Evolutionary conservation across 1,139 yeast species (phyloP), one percentile per base, ranked within the genome.

Genomic region (Taphrina populina): DNA sequence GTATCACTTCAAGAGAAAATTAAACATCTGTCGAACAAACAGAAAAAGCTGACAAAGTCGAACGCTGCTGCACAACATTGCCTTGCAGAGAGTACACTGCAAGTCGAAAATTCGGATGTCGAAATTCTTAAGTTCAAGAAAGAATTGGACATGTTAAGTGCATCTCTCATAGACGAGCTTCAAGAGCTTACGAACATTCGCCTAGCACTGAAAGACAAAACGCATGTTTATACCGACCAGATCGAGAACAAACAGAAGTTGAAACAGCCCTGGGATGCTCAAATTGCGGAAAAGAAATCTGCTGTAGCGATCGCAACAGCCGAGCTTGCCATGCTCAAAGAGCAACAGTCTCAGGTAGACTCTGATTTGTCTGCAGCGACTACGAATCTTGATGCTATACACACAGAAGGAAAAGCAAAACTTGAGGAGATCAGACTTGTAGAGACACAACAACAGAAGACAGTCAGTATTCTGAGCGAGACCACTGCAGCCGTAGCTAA

Each of bases 261-360:
- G 60, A 70, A 88, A 6, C 92, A 86, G 61, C 98, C 98, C 0
- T 88, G 95, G 94, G 81, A 80, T 60, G 82, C 78, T 32, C 78
- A 81, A 62, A 73, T 88, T 35, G 82, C 80, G 59, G 77, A 77
- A 23, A 84, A 83, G 58, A 82, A 81, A 60, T 79, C 87, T 24
- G 80, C 81, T 41, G 78, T 86, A 7, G 79, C 81, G 52, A 76
- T 87, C 35, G 79, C 83, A 1, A 76, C 79, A 56, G 80, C 90
- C 6, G 82, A 83, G 59, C 76, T 86, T 15, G 80, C 80, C 39
- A 75, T 88, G 69, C 67, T 85, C 11, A 69, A 71, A 29, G 78
- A 76, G 32, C 79, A 81, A 61, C 73, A 75, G 46, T 67, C 69
- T 0, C 73, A 73, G 15, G 70, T 76, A 1, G 71, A 74, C 27